Evolutionary conservation across 2,329 filamentous ascomycete genomes (phyloP).

Genomic region (Scedosporium aurantiacum): DNA sequence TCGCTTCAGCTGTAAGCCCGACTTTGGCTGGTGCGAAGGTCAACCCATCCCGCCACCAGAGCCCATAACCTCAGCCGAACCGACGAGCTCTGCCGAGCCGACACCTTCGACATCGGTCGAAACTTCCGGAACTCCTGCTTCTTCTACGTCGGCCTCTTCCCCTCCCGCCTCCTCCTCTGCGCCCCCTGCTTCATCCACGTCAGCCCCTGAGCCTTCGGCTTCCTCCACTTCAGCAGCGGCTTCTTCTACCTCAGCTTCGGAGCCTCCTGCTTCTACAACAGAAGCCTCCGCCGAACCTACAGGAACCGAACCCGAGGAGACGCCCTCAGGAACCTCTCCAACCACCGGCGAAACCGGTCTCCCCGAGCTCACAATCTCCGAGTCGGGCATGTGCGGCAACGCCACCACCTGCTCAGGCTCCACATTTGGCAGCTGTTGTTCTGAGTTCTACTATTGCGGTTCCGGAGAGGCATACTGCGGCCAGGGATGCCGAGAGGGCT

Average conservation of each 20-base stretch:
- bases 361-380: background rate
- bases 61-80: background rate
- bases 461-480: slow-evolving; percentile 18
- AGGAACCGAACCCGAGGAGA: background rate
- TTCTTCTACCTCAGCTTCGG: background rate
- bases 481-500: slow-evolving; percentile 21
- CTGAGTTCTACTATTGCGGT: slow-evolving; percentile 28
- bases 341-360: background rate
- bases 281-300: background rate
- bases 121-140: too few species aligned
- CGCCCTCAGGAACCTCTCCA: slow-evolving; percentile 4
- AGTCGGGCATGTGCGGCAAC: slow-evolving; percentile 20
- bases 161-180: background rate
- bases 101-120: background rate
- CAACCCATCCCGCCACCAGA: background rate
- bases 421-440: slow-evolving; percentile 27
- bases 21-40: slow-evolving; percentile 5
- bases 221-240: background rate
- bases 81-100: background rate
- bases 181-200: background rate
- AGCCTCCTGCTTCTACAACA: too few species aligned
- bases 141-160: background rate
- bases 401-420: slow-evolving; percentile 23
- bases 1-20: slow-evolving; percentile 4
- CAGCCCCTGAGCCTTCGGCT: background rate